Evolutionary conservation across 345 rosid genomes (phyloP), one percentile per base, ranked within the genome.

Genomic region (Balakata baccata): DNA sequence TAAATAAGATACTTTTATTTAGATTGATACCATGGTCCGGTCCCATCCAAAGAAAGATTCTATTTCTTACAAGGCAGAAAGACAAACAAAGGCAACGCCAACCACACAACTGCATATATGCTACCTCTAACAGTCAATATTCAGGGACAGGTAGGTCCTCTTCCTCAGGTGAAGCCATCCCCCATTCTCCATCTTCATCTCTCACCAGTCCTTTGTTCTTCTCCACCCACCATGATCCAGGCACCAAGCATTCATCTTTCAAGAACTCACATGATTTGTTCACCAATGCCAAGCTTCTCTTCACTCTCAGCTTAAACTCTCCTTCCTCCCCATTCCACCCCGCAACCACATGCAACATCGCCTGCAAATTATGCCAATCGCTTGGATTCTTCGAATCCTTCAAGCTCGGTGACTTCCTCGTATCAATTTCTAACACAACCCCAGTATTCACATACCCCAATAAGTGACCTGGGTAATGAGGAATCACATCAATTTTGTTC

Each of bases 311-410:
- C 57, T 86, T 77, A 69, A 94, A 92, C 69, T 83, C 89, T 11
- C 81, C 86, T 5, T 87, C 71, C 74, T 86, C 81, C 38, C 97
- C 98, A 29, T 86, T 88, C 97, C 97, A 90, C 61, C 94, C 97
- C 0, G 96, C 97, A 20, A 94, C 93, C 1, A 83, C 17, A 70
- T 94, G 98, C 47, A 94, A 78, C 85, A 90, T 89, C 1, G 90
- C 94, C 92, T 92, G 89, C 84, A 94, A 84, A 77, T 92, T 92
- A 70, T 94, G 98, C 97, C 98, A 92, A 23, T 92, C 94, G 37
- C 98, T 78, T 0, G 93, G 88, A 62, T 86, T 86, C 85, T 71
- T 85, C 18, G 98, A 92, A 7, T 84, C 88, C 77, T 84, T 90
- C 73, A 94, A 77, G 78, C 62, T 65, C 6, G 91, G 87, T 6